These are phyloP conservation scores for Lipomyces spencermartinsiae DNA, from an alignment of 805 yeast species.

Conservation along the genomic window DNA sequence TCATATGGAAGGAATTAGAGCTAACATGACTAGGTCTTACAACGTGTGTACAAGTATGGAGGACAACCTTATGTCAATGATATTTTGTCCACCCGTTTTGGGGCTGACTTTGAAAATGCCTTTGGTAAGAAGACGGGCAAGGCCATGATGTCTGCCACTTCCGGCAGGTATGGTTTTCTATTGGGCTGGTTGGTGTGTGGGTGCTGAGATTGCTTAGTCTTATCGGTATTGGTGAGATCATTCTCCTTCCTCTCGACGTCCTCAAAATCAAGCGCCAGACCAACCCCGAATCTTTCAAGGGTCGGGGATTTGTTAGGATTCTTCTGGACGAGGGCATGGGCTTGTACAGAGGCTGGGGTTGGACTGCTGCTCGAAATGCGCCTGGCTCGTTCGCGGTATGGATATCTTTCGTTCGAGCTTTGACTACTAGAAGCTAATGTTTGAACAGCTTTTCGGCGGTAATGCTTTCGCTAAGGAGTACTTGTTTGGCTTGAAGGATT, in stretches of 20 bases:
- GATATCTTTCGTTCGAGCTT: not conserved
- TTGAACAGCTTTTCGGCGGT: constrained; percentile 78
- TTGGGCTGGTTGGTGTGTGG: not conserved
- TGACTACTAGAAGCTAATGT: not conserved
- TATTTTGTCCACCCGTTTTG: constrained; percentile 77
- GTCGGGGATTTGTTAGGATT: constrained; percentile 92
- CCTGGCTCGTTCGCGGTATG: constrained; percentile 90
- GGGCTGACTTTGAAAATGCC: constrained; percentile 67
- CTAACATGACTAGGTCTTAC: constrained; percentile 59
- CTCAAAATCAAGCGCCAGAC: constrained; percentile 98
- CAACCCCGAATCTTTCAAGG: constrained; percentile 99
- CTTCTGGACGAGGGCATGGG: constrained; percentile 90
- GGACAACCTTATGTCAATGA: constrained; percentile 99
- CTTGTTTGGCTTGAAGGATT: constrained; percentile 83
- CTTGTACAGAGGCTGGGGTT: constrained; percentile 97
- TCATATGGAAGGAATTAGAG: not conserved
- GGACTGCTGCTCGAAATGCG: constrained; percentile 99
- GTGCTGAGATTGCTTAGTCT: constrained; percentile 51
- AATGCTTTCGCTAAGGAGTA: constrained; percentile 98
- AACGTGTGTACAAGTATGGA: constrained; percentile 98
- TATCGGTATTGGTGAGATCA: constrained; percentile 98
- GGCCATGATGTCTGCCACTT: constrained; percentile 95
- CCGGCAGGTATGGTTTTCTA: constrained; percentile 61
- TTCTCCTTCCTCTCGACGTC: constrained; percentile 92
- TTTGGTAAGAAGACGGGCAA: constrained; percentile 96